phyloP scores from a whole-genome alignment of 1,139 yeast genomes.

The Suhomyces wounanorum region DNA sequence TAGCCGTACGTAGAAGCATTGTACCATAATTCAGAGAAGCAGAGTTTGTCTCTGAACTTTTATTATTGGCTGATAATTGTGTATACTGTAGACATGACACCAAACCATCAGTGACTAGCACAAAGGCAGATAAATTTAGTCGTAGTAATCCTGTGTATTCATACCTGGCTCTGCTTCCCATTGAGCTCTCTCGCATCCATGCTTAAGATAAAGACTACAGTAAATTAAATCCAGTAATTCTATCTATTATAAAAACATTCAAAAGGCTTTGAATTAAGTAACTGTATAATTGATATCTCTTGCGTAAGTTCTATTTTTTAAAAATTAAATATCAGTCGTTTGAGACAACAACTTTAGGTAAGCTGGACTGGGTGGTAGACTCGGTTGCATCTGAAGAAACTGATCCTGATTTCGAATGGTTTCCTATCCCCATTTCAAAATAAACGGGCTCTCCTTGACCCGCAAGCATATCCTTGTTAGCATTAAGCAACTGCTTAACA shows the following conservation, averaged over 20 bases:
- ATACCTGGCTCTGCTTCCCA: too few species aligned
- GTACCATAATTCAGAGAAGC: too few species aligned
- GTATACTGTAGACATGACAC: too few species aligned
- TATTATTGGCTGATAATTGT: too few species aligned
- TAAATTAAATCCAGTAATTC: too few species aligned
- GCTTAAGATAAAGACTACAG: too few species aligned
- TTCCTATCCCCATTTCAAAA: conserved; percentile 3
- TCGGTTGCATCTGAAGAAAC: not conserved
- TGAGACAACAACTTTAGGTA: conserved; percentile 11
- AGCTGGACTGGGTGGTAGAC: not conserved
- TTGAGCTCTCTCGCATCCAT: too few species aligned
- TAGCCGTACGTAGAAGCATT: too few species aligned
- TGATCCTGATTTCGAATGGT: conserved; percentile 1
- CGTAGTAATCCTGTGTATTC: too few species aligned
- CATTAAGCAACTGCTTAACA: conserved; percentile 14
- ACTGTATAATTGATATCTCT: not conserved
- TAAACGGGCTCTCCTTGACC: conserved; percentile 6
- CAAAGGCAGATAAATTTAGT: too few species aligned
- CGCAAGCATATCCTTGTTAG: conserved; percentile 10
- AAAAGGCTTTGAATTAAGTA: not conserved
- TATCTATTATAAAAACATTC: not conserved
- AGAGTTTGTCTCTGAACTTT: too few species aligned
- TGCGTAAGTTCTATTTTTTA: not conserved
- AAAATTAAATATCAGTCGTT: conserved; percentile 2
- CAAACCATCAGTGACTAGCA: too few species aligned